Conservation (phyloP, 805 yeast species). For the Metschnikowia kunwiensis region DNA sequence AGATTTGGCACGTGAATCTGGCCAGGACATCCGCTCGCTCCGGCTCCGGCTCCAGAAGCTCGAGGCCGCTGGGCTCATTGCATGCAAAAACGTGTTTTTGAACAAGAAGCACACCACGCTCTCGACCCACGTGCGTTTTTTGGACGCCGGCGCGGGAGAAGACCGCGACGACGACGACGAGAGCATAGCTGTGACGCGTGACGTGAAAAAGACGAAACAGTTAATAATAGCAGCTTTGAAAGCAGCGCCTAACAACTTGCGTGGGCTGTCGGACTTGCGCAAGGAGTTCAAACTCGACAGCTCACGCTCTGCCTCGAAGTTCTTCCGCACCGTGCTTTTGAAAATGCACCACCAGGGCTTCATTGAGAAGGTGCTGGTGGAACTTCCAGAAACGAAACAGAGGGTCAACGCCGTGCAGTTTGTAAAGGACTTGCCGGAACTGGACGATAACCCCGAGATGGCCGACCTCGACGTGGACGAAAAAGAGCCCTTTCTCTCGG, state of each 20-base stretch:
- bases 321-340: conserved; percentile 48
- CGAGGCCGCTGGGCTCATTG: conserved; percentile 48
- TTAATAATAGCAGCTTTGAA: conserved; percentile 49
- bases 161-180: conserved; percentile 10
- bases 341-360: conserved; percentile 44
- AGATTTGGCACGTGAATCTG: conserved; percentile 52
- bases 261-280: conserved; percentile 60
- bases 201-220: conserved; percentile 28
- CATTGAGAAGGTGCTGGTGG: conserved; percentile 50
- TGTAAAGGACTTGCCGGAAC: conserved; percentile 45
- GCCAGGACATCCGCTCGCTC: conserved; percentile 70
- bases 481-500: conserved; percentile 15
- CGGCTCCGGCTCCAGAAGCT: conserved; percentile 59
- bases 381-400: conserved; percentile 27
- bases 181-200: conserved; percentile 24
- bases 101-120: conserved; percentile 53
- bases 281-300: conserved; percentile 53
- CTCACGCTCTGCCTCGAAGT: conserved; percentile 36
- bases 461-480: conserved; percentile 22
- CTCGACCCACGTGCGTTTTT: conserved; percentile 50
- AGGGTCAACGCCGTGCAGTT: conserved; percentile 36
- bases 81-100: conserved; percentile 33
- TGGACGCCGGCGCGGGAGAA: conserved; percentile 24
- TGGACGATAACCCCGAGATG: conserved; percentile 42
- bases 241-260: conserved; percentile 55